Base-by-base conservation (phyloP, 2,329 filamentous ascomycete genomes). In the Bipolaris victoriae region DNA sequence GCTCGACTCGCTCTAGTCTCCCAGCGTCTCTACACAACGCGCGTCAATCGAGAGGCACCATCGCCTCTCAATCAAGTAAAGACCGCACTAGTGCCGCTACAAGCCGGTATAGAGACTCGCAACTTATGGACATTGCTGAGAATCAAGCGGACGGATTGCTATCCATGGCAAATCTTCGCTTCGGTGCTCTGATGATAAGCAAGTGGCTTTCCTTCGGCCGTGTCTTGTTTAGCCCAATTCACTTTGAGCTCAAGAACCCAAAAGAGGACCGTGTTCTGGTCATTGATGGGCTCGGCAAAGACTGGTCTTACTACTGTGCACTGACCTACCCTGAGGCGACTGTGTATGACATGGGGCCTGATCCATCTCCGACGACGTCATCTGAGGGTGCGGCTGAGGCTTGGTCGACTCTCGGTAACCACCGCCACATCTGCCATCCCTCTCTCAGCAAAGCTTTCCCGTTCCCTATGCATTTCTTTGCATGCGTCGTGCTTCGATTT, bases 121-220 rank as follows among this genome's bases (percentile, higher is more conserved):
- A 88, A 1, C 77, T 89, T 18, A 85, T 77, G 57, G 75, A 78
- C 33, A 68, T 74, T 49, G 74, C 76, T 2, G 76, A 79, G 55
- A 69, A 63, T 6, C 70, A 80, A 57, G 67, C 70, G 2, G 71
- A 74, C 43, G 77, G 76, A 1, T 62, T 78, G 15, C 69, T 73
- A 4, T 76, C 87, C 0, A 88, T 89, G 71, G 89, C 92, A 60
- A 92, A 92, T 68, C 83, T 95, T 20, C 84, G 91, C 1, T 88
- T 92, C 15, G 90, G 89, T 4, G 92, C 90, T 2, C 87, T 95
- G 81, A 92, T 91, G 58, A 91, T 92, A 22, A 92, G 89, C 81
- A 93, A 93, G 71, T 95, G 90, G 91, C 84, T 95, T 22, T 91
- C 89, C 0, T 94, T 94, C 72, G 91, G 91, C 1, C 88, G 92